Base-by-base conservation (phyloP, 345 rosid genomes). In the Eucalyptus shirleyi region DNA sequence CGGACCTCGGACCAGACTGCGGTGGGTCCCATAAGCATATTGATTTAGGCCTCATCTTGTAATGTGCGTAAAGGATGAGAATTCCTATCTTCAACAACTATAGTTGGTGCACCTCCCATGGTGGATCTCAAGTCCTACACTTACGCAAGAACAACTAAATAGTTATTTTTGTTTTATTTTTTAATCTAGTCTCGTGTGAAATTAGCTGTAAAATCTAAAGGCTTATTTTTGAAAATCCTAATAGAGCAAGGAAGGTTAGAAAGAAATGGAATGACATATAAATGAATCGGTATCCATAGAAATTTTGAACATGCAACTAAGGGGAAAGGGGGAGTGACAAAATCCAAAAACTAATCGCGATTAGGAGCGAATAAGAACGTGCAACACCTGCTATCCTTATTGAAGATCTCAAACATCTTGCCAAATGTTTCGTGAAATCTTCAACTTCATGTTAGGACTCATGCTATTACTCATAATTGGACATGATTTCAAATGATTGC, bases 281-380 rank as follows among this genome's bases (percentile, higher is more conserved):
- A 13, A 0, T 62, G n/a, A 62, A 62, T 62, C 3, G 10, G 5
- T 32, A 60, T 14, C 72, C 72, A 62, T 7, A 62, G 34, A 62
- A 10, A 59, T 62, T n/a, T 62, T 62, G 17, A 62, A 30, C 72
- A 30, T 62, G 34, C 72, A 62, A 62, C 9, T 62, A 6, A 3
- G 0, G 1, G 0, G 34, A 3, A 62, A 62, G 34, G 4, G 5
- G 3, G n/a, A 59, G 7, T 59, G 28, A 59, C 6, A 1, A 28
- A 28, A 11, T 59, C n/a, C 65, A 59, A 59, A 0, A 24, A 12
- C 6, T 59, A 59, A 5, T 59, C 65, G 7, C 2, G 0, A 59
- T 5, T 11, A 26, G 14, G n/a, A 24, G 59, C 1, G 1, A 55
- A 55, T 55, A 55, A 55, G 59, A 8, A 55, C 1, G 5, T 8